phyloP scores from a whole-genome alignment of 306 rosid species.

The Begonia loranthoides region DNA sequence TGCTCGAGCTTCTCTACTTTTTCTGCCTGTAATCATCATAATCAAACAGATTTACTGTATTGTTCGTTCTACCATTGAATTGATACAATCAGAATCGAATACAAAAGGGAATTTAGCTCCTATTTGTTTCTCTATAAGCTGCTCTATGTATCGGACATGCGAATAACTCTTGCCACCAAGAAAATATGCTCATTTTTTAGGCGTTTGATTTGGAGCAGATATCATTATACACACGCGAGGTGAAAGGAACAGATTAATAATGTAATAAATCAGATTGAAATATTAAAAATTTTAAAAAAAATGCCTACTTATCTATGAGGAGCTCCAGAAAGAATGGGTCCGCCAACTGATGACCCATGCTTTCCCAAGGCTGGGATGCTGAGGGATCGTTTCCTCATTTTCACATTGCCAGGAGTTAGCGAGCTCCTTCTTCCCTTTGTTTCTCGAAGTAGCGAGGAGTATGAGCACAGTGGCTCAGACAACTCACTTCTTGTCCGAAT shows the following conservation, averaged over 20 bases:
- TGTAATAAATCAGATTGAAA: too few relatives aligned
- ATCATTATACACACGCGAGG: too few relatives aligned
- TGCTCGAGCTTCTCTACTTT: too few relatives aligned
- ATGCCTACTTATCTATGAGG: slow-evolving; percentile 28
- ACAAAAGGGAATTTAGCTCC: background rate
- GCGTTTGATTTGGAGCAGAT: too few relatives aligned
- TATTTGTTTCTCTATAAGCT: background rate
- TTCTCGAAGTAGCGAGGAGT: slow-evolving; percentile 36
- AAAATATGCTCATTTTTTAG: too few relatives aligned
- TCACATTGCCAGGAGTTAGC: slow-evolving; percentile 25
- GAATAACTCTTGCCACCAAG: too few relatives aligned
- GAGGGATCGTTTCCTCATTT: slow-evolving; percentile 59
- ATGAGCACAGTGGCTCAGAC: slow-evolving; percentile 29
- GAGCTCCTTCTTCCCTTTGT: slow-evolving; percentile 31
- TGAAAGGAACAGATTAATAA: too few relatives aligned
- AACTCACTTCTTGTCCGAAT: slow-evolving; percentile 43
- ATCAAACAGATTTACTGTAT: too few relatives aligned
- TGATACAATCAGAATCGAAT: background rate
- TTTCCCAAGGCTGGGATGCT: slow-evolving; percentile 68
- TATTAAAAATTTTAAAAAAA: too few relatives aligned
- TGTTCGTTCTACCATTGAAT: too few relatives aligned
- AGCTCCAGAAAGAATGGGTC: slow-evolving; percentile 57
- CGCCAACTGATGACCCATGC: slow-evolving; percentile 32
- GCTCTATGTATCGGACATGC: background rate
- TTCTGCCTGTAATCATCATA: too few relatives aligned